Evolutionary conservation across 257 asterid species (phyloP).

Genomic region (Dorcoceras hygrometricum): DNA sequence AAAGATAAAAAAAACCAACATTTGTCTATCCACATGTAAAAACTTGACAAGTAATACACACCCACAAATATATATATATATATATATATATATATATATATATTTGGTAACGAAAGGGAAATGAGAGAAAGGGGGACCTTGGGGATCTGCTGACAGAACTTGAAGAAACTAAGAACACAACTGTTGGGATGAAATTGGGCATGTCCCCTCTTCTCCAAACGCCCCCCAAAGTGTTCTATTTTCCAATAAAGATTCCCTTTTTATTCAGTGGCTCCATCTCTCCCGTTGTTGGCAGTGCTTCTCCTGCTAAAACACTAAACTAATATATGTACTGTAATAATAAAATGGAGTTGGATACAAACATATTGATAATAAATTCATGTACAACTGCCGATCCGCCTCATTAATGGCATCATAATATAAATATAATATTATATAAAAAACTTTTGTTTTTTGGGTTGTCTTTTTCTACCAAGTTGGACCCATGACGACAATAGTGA

Average conservation of each 20-base stretch:
- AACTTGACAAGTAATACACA: constrained; percentile 2
- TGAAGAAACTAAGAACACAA: constrained; percentile 62
- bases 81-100: constrained; percentile 14
- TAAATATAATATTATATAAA: neutral
- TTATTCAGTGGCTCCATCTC: constrained; percentile 31
- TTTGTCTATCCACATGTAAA: constrained; percentile 13
- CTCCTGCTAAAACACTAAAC: constrained; percentile 17
- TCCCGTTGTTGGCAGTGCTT: constrained; percentile 27
- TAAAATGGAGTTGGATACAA: neutral
- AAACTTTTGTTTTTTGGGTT: neutral
- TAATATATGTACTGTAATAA: neutral
- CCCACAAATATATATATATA: neutral
- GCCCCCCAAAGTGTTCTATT: constrained; percentile 8
- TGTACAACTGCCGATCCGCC: constrained; percentile 51
- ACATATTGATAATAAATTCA: constrained; percentile 39
- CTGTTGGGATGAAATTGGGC: constrained; percentile 92
- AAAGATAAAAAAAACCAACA: constrained; percentile 17
- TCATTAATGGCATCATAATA: constrained; percentile 43
- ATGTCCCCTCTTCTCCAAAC: constrained; percentile 61
- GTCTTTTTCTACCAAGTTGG: neutral
- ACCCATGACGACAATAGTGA: too few relatives aligned
- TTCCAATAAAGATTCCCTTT: constrained; percentile 19
- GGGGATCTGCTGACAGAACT: constrained; percentile 67
- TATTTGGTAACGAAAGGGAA: constrained; percentile 21
- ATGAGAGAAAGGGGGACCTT: constrained; percentile 45